Conservation (phyloP, 1,139 yeast genomes). For the Yarrowia galli region DNA sequence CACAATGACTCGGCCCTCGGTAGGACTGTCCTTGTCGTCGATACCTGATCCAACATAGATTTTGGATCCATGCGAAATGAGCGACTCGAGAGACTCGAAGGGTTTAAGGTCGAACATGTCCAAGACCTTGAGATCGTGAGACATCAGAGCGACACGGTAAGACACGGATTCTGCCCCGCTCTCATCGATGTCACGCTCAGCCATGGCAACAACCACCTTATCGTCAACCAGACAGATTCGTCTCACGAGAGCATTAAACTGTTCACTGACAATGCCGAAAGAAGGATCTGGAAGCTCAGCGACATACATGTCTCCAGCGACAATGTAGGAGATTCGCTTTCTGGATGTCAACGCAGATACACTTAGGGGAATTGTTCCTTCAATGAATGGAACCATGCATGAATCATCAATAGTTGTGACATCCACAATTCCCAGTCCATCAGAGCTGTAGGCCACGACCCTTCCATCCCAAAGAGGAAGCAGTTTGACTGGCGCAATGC, state of each 20-base stretch:
- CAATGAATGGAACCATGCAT: slow-evolving; percentile 28
- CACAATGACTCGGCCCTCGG: slow-evolving; percentile 17
- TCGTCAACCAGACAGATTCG: slow-evolving; percentile 14
- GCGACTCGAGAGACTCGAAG: slow-evolving; percentile 27
- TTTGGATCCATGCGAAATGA: background rate
- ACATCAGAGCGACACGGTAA: slow-evolving; percentile 10
- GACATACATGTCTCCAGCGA: slow-evolving; percentile 14
- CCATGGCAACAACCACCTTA: slow-evolving; percentile 26
- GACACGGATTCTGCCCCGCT: slow-evolving; percentile 10
- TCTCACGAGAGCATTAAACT: slow-evolving; percentile 28
- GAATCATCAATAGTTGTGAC: background rate
- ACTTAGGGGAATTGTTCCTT: slow-evolving; percentile 19
- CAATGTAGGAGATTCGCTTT: slow-evolving; percentile 19
- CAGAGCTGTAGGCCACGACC: slow-evolving; percentile 10
- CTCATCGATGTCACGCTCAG: slow-evolving; percentile 21
- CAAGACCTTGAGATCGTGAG: slow-evolving; percentile 11
- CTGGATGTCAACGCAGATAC: slow-evolving; percentile 4
- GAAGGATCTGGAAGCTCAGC: slow-evolving; percentile 5
- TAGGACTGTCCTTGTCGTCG: slow-evolving; percentile 31
- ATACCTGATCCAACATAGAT: slow-evolving; percentile 25
- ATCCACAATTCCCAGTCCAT: slow-evolving; percentile 15
- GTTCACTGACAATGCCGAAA: slow-evolving; percentile 17
- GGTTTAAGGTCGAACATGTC: slow-evolving; percentile 16
- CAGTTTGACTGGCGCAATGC: slow-evolving; percentile 11
- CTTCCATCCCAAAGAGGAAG: slow-evolving; percentile 14